Percentiles rank a stretch among this genome's conserved stretches.
These are phyloP conservation scores for Chytriomyces hyalinus DNA, from an alignment of 192 early-diverging fungal species.

Conservation along the genomic window DNA sequence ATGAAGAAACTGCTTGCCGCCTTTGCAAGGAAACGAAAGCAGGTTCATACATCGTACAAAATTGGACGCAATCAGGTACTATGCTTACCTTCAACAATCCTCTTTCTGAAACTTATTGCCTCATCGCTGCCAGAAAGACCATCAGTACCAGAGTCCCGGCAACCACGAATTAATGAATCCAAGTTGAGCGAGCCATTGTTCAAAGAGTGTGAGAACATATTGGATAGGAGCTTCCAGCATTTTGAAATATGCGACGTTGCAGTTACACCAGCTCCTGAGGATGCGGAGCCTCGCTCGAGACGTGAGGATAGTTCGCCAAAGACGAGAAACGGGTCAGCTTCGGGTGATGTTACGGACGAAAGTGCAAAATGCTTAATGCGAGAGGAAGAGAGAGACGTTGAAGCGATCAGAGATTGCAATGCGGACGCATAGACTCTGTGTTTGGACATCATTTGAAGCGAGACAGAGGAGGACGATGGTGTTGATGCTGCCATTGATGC, in stretches of 20 bases:
- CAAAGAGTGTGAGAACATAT: conserved; percentile 21
- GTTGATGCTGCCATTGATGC: not conserved
- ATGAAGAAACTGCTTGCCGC: conserved; percentile 42
- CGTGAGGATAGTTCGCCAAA: not conserved
- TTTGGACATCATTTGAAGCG: conserved; percentile 29
- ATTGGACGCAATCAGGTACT: not conserved
- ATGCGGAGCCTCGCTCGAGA: conserved; percentile 7
- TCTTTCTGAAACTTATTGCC: conserved; percentile 23
- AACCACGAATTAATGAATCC: not conserved
- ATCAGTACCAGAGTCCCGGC: not conserved
- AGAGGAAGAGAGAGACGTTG: not conserved
- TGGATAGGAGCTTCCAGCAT: conserved; percentile 46
- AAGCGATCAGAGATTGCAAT: not conserved
- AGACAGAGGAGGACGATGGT: not conserved
- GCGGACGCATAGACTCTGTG: conserved; percentile 18
- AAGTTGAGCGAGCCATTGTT: not conserved
- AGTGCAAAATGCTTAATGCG: no score
- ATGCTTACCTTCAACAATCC: conserved; percentile 25
- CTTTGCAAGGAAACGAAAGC: conserved; percentile 1
- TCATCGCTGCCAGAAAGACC: conserved; percentile 13
- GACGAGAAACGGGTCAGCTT: conserved; percentile 1
- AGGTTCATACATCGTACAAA: not conserved
- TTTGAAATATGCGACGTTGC: conserved; percentile 19
- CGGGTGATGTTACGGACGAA: not conserved
- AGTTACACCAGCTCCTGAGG: not conserved